These are phyloP conservation scores for Trypanosoma platydactyli DNA, from an alignment of 208 protist genomes.

Conservation along the genomic window DNA sequence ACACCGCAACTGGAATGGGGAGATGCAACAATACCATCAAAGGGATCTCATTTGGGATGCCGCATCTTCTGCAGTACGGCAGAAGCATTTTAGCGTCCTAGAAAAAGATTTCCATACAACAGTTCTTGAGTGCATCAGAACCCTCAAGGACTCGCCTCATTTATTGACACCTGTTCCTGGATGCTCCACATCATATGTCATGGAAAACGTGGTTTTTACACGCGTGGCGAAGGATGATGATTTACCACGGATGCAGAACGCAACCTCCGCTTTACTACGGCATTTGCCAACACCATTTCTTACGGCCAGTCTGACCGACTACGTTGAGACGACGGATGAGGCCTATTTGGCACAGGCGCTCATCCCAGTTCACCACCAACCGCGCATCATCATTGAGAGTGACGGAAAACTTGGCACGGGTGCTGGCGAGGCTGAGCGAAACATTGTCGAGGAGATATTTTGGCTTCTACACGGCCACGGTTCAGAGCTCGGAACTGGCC, in stretches of 20 bases:
- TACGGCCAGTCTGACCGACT: conserved; percentile 35
- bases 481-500: background rate
- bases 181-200: conserved; percentile 46
- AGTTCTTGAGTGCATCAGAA: conserved; percentile 20
- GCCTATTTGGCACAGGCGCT: conserved; percentile 52
- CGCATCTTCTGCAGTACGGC: background rate
- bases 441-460: conserved; percentile 21
- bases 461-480: conserved; percentile 2
- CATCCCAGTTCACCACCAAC: conserved; percentile 44
- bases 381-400: conserved; percentile 33
- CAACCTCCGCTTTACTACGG: conserved; percentile 28
- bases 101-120: conserved; percentile 33
- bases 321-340: conserved; percentile 27
- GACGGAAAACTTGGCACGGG: conserved; percentile 28
- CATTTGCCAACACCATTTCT: conserved; percentile 23
- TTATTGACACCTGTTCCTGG: conserved; percentile 1
- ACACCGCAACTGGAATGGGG: conserved; percentile 49
- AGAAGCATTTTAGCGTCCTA: conserved; percentile 10
- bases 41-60: conserved; percentile 15
- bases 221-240: conserved; percentile 31
- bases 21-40: conserved; percentile 44
- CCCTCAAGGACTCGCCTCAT: conserved; percentile 4
- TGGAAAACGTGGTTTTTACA: conserved; percentile 55
- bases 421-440: background rate
- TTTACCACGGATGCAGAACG: conserved; percentile 33